A percentile compares a stretch with the other conserved stretches of the same genome.
phyloP scores from a whole-genome alignment of 345 rosid genomes.

The Xanthoceras sorbifolium region DNA sequence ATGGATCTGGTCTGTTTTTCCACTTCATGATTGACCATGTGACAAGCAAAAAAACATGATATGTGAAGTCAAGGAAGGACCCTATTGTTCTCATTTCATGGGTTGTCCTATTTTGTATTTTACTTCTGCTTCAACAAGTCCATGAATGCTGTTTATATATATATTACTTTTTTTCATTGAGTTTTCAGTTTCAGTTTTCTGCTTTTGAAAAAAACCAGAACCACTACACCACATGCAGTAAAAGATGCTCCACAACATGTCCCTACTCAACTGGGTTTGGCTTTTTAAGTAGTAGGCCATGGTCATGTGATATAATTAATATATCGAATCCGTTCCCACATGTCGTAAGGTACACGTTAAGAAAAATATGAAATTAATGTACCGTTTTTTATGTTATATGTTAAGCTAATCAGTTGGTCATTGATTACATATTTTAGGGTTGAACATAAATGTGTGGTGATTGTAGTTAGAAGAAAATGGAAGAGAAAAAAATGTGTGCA shows the following conservation, averaged over 20 bases:
- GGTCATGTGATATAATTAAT: not conserved
- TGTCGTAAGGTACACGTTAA: not conserved
- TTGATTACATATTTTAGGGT: no score
- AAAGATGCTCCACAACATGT: not conserved
- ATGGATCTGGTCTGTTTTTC: conserved; percentile 8
- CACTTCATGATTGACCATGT: conserved; percentile 13
- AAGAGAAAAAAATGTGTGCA: not conserved
- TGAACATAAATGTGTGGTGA: not conserved
- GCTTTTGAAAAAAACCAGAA: not conserved
- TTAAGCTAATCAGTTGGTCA: not conserved
- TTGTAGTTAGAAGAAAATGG: not conserved
- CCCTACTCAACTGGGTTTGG: not conserved
- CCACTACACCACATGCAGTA: conserved; percentile 12
- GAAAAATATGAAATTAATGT: no score
- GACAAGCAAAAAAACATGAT: not conserved
- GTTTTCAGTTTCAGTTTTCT: not conserved
- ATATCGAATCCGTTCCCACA: no score
- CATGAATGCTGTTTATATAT: not conserved
- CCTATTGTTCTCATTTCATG: conserved; percentile 3
- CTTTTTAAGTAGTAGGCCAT: not conserved
- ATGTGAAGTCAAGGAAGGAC: conserved; percentile 5
- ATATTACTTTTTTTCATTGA: not conserved
- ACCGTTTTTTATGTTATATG: no score
- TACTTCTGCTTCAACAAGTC: not conserved
- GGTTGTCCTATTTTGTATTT: conserved; percentile 10